Evolutionary conservation across 495 filamentous ascomycete genomes (phyloP), one percentile per base, ranked within the genome.

Genomic region (Daldinia bambusicola): DNA sequence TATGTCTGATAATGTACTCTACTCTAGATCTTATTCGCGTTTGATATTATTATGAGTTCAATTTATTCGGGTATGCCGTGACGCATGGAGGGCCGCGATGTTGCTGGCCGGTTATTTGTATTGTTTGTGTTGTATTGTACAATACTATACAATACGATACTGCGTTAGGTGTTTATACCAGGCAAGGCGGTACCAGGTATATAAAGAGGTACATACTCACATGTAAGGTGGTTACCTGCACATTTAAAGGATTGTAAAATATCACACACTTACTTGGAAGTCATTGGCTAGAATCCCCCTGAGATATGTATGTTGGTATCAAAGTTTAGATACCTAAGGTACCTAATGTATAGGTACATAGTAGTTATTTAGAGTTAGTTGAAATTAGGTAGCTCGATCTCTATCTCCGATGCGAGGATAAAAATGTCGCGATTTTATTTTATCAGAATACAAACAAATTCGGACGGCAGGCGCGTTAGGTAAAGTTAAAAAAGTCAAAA

Each of bases 21-120:
- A 55, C 64, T 59, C 64, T 26, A 52, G 43, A 51, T 67, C 8
- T 31, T 38, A 61, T 67, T 9, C 38, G 48, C 48, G 48, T 65
- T 63, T 37, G 63, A 69, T 68, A 63, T 48, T 68, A 63, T 48
- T 63, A 61, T 64, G n/a, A 31, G n/a, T 22, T 63, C 43, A 67
- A 64, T 64, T 48, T 59, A 68, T 57, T 68, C 55, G 60, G 64
- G n/a, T 72, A 22, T 51, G 56, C 55, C 61, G 60, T 53, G 36
- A 61, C 37, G 61, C 45, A 64, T 51, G 45, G 22, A 56, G 13
- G 51, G 60, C 59, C 65, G 26, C 64, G 50, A 56, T 45, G 12
- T 38, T 34, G 36, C 31, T 30, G 22, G 20, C 61, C 48, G 56
- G 61, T n/a, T 50, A 55, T 67, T 30, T 60, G 18, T n/a, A n/a